These are phyloP conservation scores for Litsea cubeba DNA, from an alignment of 164 flowering plant species.

Conservation along the genomic window DNA sequence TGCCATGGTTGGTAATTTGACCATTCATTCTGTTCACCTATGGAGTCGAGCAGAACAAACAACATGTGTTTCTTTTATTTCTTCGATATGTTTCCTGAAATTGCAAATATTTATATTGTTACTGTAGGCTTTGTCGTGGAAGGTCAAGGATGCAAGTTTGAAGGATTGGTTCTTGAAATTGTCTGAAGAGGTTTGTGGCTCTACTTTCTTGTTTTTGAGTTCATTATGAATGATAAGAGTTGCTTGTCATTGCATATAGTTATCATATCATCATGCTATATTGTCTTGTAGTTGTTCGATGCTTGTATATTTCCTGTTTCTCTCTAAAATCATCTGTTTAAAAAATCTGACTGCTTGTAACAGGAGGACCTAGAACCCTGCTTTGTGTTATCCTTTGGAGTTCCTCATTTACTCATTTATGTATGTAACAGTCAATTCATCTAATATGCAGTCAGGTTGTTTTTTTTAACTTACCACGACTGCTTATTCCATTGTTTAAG, in stretches of 20 bases:
- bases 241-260: background rate
- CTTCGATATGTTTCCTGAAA: background rate
- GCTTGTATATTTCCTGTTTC: background rate
- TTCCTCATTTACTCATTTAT: background rate
- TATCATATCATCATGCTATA: too few relatives aligned
- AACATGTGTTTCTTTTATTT: background rate
- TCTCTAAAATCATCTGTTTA: background rate
- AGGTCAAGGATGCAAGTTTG: conserved; percentile 16
- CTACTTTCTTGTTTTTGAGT: background rate
- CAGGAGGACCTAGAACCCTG: background rate
- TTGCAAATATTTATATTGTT: background rate
- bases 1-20: background rate
- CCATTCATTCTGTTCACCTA: background rate
- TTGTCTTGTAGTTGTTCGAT: too few relatives aligned
- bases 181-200: conserved; percentile 15
- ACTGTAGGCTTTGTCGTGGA: conserved; percentile 15
- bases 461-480: too few relatives aligned
- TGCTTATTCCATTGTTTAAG: too few relatives aligned
- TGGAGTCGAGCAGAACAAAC: conserved; percentile 1
- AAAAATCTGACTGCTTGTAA: background rate
- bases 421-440: background rate
- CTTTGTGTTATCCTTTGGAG: background rate
- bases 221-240: background rate
- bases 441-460: background rate
- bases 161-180: conserved; percentile 17